A percentile compares a stretch with the other conserved stretches of the same genome.
Evolutionary conservation across 192 early-diverging fungal genomes (phyloP).

Genomic region (Piromyces sp.): DNA sequence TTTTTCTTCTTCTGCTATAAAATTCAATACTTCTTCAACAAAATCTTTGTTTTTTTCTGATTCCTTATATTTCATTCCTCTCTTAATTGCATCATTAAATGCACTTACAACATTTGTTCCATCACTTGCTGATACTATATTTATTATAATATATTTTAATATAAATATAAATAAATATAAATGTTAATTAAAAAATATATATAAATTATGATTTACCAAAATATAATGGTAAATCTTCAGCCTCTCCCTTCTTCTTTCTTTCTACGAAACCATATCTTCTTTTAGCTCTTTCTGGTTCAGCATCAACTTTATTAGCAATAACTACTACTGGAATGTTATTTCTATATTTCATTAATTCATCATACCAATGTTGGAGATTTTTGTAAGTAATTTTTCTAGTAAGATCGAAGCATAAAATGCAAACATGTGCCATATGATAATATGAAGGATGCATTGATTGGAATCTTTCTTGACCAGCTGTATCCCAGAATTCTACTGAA

Average conservation of each 20-base stretch:
- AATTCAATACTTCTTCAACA: neutral
- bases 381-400: slow-evolving; percentile 43
- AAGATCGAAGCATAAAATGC: slow-evolving; percentile 21
- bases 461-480: slow-evolving; percentile 43
- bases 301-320: slow-evolving; percentile 44
- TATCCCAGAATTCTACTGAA: slow-evolving; percentile 14
- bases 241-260: slow-evolving; percentile 12
- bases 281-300: slow-evolving; percentile 26
- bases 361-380: slow-evolving; percentile 39
- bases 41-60: neutral
- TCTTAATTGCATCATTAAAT: slow-evolving; percentile 25
- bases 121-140: slow-evolving; percentile 25
- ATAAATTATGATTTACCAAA: neutral
- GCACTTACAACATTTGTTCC: slow-evolving; percentile 39
- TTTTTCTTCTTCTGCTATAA: neutral
- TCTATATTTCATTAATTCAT: slow-evolving; percentile 14
- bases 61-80: slow-evolving; percentile 21
- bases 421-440: slow-evolving; percentile 24
- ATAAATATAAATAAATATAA: neutral
- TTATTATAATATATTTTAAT: slow-evolving; percentile 10
- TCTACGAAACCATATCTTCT: slow-evolving; percentile 33
- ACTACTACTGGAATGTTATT: slow-evolving; percentile 26
- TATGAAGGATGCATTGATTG: slow-evolving; percentile 34
- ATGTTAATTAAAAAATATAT: too few species aligned
- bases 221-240: slow-evolving; percentile 6